A percentile compares a stretch with the other conserved stretches of the same genome.
Evolutionary conservation across 108 stramenopile species (phyloP).

Genomic region (Licmophora abbreviata): DNA sequence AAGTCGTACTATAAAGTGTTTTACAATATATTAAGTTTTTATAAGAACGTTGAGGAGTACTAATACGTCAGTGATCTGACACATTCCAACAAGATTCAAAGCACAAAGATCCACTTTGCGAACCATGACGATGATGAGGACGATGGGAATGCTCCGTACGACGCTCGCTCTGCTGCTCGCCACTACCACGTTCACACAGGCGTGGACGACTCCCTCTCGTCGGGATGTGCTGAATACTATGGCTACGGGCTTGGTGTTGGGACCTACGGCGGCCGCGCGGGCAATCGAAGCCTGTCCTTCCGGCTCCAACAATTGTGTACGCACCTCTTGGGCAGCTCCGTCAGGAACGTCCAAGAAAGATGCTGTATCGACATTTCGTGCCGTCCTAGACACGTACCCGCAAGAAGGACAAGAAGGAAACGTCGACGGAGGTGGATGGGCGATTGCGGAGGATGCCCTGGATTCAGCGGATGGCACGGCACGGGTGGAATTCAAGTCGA

Average conservation of each 20-base stretch:
- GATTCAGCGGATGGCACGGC: conserved; percentile 25
- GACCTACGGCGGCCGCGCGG: conserved; percentile 2
- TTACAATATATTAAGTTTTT: too few relatives aligned
- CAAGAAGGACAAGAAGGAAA: conserved; percentile 31
- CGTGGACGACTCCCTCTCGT: too few relatives aligned
- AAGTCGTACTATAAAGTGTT: too few relatives aligned
- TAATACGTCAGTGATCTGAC: too few relatives aligned
- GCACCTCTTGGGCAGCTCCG: conserved; percentile 72
- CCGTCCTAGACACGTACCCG: conserved; percentile 49
- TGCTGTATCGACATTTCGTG: conserved; percentile 31
- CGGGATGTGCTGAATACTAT: background rate
- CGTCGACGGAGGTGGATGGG: conserved; percentile 68
- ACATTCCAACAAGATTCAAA: too few relatives aligned
- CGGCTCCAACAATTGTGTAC: conserved; percentile 63
- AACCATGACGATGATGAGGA: too few relatives aligned
- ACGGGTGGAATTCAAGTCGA: conserved; percentile 56
- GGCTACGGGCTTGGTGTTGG: background rate
- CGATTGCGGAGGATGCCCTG: conserved; percentile 48
- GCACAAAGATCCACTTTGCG: too few relatives aligned
- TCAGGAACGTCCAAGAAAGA: conserved; percentile 36
- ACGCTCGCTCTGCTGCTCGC: too few relatives aligned
- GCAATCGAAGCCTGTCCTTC: conserved; percentile 60
- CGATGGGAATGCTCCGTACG: too few relatives aligned
- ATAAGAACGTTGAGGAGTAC: too few relatives aligned
- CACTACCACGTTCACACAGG: too few relatives aligned